Evolutionary conservation across 23 red algal genomes (phyloP).

Genomic region (Chondrus crispus): DNA sequence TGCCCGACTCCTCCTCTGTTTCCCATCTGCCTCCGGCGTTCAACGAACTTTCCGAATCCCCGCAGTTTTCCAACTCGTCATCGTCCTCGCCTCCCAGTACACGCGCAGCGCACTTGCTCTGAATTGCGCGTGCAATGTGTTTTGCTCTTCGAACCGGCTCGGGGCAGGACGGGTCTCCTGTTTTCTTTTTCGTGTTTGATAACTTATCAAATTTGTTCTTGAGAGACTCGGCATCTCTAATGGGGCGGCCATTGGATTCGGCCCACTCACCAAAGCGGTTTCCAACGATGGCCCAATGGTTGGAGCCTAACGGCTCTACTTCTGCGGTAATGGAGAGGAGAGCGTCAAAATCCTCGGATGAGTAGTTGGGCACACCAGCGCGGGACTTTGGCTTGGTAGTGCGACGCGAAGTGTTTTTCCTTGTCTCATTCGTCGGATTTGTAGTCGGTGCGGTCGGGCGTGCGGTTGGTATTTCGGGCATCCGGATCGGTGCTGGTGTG

Average conservation of each 20-base stretch:
- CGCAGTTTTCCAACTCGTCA: too few species aligned
- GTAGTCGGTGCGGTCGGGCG: too few species aligned
- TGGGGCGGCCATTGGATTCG: neutral
- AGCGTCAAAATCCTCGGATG: neutral
- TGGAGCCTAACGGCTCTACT: neutral
- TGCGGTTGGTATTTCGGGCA: too few species aligned
- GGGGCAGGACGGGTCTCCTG: neutral
- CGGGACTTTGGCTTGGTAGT: too few species aligned
- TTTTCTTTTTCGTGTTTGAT: neutral
- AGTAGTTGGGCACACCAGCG: conserved; percentile 36
- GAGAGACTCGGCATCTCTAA: neutral
- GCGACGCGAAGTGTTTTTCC: too few species aligned
- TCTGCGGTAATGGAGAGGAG: conserved; percentile 22
- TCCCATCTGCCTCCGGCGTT: too few species aligned
- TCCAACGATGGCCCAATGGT: neutral
- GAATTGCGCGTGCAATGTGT: conserved; percentile 23
- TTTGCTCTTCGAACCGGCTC: conserved; percentile 19
- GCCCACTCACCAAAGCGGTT: neutral
- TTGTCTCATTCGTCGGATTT: too few species aligned
- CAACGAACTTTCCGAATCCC: too few species aligned
- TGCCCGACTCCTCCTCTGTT: too few species aligned
- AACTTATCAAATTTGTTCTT: conserved; percentile 21
- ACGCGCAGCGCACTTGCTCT: conserved; percentile 29
- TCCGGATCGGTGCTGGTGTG: too few species aligned
- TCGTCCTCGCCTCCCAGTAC: neutral